These are phyloP conservation scores for Delitschia confertaspora DNA, from an alignment of 495 filamentous ascomycete species.

Conservation along the genomic window DNA sequence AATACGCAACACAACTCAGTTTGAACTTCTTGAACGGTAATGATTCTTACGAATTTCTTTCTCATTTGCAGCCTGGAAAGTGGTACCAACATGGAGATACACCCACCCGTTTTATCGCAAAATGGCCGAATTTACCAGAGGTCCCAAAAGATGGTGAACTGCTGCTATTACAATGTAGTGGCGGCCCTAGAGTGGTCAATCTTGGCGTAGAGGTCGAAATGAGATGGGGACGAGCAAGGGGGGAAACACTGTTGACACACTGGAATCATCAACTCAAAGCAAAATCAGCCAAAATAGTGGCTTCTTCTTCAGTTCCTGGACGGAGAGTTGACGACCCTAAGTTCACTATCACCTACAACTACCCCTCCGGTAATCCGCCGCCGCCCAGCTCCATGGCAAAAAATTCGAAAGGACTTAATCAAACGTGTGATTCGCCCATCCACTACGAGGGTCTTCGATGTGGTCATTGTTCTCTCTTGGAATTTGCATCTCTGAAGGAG, in stretches of 20 bases:
- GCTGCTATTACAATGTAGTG: neutral
- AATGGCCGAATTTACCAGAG: slow-evolving; percentile 5
- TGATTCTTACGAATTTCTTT: neutral
- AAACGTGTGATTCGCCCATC: too few species aligned
- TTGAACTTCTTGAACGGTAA: neutral
- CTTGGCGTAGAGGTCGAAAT: slow-evolving; percentile 5
- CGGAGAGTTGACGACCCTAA: too few species aligned
- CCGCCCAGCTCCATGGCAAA: too few species aligned
- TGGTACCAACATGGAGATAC: neutral
- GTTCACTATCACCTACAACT: too few species aligned
- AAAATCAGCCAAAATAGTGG: neutral
- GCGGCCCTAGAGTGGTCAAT: neutral
- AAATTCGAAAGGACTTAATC: too few species aligned
- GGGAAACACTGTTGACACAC: neutral
- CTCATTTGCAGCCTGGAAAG: neutral
- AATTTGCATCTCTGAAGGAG: too few species aligned
- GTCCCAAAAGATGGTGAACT: neutral
- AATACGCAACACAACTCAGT: neutral
- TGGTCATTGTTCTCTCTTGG: too few species aligned
- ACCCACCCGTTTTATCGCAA: neutral
- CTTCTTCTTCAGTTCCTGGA: too few species aligned
- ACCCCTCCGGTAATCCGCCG: too few species aligned
- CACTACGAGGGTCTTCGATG: too few species aligned
- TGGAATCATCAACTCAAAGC: slow-evolving; percentile 1
- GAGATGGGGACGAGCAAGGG: slow-evolving; percentile 1